phyloP scores from a whole-genome alignment of 441 rosid species.

The Kokia cookei region DNA sequence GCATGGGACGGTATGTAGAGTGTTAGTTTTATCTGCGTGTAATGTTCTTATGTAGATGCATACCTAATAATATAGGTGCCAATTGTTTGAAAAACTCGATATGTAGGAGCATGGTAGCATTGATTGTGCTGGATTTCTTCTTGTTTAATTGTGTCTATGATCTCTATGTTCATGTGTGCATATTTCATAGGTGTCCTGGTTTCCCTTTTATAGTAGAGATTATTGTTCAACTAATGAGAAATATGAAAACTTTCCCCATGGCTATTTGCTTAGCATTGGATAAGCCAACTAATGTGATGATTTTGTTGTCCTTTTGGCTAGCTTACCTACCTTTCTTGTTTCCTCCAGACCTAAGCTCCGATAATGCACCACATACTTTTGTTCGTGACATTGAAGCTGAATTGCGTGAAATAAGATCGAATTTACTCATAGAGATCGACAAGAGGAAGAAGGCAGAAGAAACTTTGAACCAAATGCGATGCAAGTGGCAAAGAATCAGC shows the following conservation, averaged over 20 bases:
- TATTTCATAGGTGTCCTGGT: background rate
- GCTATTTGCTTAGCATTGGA: background rate
- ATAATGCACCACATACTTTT: slow-evolving; percentile 45
- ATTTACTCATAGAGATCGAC: slow-evolving; percentile 68
- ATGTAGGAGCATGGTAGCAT: background rate
- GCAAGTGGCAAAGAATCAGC: slow-evolving; percentile 69
- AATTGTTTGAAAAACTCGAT: background rate
- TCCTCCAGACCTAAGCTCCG: slow-evolving; percentile 56
- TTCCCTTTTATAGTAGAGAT: background rate
- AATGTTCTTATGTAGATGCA: background rate
- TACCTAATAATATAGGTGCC: background rate
- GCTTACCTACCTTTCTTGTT: slow-evolving; percentile 12
- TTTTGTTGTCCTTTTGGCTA: slow-evolving; percentile 1
- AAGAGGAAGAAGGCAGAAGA: slow-evolving; percentile 80
- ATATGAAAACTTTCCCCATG: slow-evolving; percentile 5
- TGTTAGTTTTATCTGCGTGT: background rate
- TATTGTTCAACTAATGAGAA: background rate
- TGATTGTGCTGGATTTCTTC: background rate
- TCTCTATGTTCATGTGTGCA: background rate
- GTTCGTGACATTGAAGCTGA: slow-evolving; percentile 51
- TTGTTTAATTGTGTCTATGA: background rate
- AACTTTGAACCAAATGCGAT: slow-evolving; percentile 42
- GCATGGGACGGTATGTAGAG: slow-evolving; percentile 79
- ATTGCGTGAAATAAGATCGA: slow-evolving; percentile 57
- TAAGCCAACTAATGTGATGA: background rate